Evolutionary conservation across 805 yeast genomes (phyloP).

Genomic region (Cyberlindnera mississippiensis): DNA sequence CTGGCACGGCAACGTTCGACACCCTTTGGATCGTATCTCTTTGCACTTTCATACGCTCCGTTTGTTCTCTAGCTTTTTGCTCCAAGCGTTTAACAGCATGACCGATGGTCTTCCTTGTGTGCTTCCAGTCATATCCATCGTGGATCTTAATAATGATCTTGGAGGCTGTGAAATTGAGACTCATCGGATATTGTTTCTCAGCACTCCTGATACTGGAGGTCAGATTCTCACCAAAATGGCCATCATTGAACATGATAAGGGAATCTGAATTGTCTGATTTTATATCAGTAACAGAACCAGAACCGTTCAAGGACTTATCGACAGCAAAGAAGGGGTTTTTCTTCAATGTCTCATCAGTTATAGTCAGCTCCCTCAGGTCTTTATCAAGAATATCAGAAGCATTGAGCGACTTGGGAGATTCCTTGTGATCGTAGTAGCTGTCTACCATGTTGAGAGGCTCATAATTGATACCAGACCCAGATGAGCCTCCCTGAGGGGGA

Average conservation of each 20-base stretch:
- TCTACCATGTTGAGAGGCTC: constrained; percentile 24
- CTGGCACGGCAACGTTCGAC: constrained; percentile 6
- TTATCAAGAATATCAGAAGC: constrained; percentile 28
- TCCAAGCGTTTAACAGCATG: constrained; percentile 65
- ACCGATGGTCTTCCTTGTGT: constrained; percentile 62
- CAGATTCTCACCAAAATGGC: constrained; percentile 19
- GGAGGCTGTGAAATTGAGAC: constrained; percentile 29
- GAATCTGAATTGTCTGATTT: constrained; percentile 22
- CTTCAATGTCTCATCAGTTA: constrained; percentile 11
- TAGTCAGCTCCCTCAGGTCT: constrained; percentile 28
- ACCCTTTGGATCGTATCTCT: constrained; percentile 3
- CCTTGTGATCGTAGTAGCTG: constrained; percentile 18
- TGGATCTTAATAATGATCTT: constrained; percentile 47
- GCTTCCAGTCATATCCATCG: constrained; percentile 93
- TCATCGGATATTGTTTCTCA: constrained; percentile 16
- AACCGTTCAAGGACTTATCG: neutral
- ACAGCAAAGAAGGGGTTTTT: constrained; percentile 19
- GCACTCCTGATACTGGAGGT: neutral
- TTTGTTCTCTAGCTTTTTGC: constrained; percentile 34
- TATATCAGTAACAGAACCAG: constrained; percentile 2
- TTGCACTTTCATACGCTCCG: constrained; percentile 7
- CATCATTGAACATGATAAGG: constrained; percentile 22
- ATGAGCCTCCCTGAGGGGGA: neutral
- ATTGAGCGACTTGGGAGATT: neutral
- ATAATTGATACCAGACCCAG: neutral